These are phyloP conservation scores for Phytophthora brassicae DNA, from an alignment of 352 stramenopile genomes.

Conservation along the genomic window DNA sequence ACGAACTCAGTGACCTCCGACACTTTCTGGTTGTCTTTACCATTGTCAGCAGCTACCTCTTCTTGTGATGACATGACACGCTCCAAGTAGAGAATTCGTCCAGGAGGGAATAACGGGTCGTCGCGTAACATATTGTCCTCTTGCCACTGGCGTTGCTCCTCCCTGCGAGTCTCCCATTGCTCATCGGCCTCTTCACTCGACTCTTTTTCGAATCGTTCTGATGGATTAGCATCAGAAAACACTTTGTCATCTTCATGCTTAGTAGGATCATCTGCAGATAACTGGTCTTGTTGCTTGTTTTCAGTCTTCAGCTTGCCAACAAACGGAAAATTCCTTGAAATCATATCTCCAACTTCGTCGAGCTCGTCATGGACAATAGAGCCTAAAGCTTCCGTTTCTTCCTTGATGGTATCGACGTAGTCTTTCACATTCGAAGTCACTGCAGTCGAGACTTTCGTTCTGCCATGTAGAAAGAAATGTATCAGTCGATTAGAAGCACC, in stretches of 20 bases:
- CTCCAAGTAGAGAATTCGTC: slow-evolving; percentile 72
- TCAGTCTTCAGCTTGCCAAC: slow-evolving; percentile 8
- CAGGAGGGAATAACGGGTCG: slow-evolving; percentile 67
- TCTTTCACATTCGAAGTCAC: slow-evolving; percentile 56
- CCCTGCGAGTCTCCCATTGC: slow-evolving; percentile 21
- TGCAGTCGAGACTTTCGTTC: slow-evolving; percentile 55
- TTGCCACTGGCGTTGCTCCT: slow-evolving; percentile 26
- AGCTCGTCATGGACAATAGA: slow-evolving; percentile 51
- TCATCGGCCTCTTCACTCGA: slow-evolving; percentile 19
- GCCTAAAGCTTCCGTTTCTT: slow-evolving; percentile 48
- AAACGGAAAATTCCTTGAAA: slow-evolving; percentile 36
- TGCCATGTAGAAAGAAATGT: slow-evolving; percentile 10
- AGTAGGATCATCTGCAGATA: neutral
- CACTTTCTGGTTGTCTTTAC: slow-evolving; percentile 9
- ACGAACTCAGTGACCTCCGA: slow-evolving; percentile 54
- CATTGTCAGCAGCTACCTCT: neutral
- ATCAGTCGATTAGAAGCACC: neutral
- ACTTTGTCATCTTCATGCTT: slow-evolving; percentile 5
- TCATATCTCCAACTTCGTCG: slow-evolving; percentile 32
- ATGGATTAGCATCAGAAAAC: slow-evolving; percentile 22
- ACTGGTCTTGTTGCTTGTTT: neutral
- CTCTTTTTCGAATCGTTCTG: slow-evolving; percentile 18
- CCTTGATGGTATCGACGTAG: slow-evolving; percentile 62
- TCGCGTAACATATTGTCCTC: slow-evolving; percentile 43
- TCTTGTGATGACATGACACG: slow-evolving; percentile 27